phyloP scores from a whole-genome alignment of 192 early-diverging fungal genomes.

The Bifiguratus adelaidae region DNA sequence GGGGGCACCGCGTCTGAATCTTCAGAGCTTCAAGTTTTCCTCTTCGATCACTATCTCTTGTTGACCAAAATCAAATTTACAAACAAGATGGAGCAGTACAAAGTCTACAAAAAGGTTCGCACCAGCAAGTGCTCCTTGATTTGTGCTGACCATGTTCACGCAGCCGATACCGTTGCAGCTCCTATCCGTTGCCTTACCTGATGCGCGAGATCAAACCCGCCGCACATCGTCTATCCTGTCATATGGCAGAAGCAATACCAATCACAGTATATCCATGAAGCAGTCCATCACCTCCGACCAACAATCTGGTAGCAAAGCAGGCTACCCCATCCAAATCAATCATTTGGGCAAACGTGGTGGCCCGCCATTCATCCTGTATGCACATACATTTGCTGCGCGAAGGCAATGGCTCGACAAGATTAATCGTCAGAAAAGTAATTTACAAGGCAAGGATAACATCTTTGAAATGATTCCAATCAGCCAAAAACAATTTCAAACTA shows the following conservation, averaged over 20 bases:
- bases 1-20: conserved; percentile 42
- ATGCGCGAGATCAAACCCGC: conserved; percentile 15
- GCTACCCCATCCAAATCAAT: conserved; percentile 63
- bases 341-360: conserved; percentile 61
- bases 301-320: conserved; percentile 38
- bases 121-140: too few species aligned
- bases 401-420: conserved; percentile 82
- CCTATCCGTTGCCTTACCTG: conserved; percentile 37
- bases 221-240: conserved; percentile 14
- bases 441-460: conserved; percentile 25
- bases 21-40: conserved; percentile 61
- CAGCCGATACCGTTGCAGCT: conserved; percentile 79
- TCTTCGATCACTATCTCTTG: conserved; percentile 82
- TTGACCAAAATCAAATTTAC: conserved; percentile 54
- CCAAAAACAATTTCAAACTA: conserved; percentile 36
- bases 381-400: conserved; percentile 58
- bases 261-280: not conserved
- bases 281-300: conserved; percentile 22
- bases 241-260: conserved; percentile 11
- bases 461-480: conserved; percentile 47
- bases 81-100: conserved; percentile 51
- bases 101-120: conserved; percentile 39
- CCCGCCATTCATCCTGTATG: conserved; percentile 54
- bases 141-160: conserved; percentile 19
- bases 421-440: conserved; percentile 38